Percentiles rank a stretch among this genome's conserved stretches.
These are phyloP conservation scores for Krasilnikovozyma curviuscula DNA, from an alignment of 768 basidiomycete species.

Conservation along the genomic window DNA sequence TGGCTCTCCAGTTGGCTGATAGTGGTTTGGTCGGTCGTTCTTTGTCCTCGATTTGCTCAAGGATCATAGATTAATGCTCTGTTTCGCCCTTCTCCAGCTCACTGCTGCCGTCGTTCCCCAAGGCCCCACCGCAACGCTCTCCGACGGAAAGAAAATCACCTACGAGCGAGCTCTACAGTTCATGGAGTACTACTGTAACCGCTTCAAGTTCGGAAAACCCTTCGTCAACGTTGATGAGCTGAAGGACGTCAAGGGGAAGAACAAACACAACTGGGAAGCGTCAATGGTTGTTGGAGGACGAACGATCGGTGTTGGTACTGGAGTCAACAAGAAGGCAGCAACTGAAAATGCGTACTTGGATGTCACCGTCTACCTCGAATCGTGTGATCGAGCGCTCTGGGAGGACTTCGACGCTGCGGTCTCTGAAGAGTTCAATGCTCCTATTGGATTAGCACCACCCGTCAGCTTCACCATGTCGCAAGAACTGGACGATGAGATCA, in stretches of 20 bases:
- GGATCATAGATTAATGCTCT: no score
- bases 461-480: conserved; percentile 48
- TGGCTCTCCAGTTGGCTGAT: no score
- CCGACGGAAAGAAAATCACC: conserved; percentile 43
- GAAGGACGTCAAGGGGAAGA: conserved; percentile 9
- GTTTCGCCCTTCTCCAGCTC: no score
- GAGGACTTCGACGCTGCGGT: conserved; percentile 39
- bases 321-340: conserved; percentile 49
- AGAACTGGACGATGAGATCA: conserved; percentile 46
- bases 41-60: no score
- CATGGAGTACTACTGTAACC: conserved; percentile 85
- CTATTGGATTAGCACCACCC: conserved; percentile 46
- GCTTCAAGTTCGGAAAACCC: conserved; percentile 53
- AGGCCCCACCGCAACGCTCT: conserved; percentile 29
- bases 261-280: conserved; percentile 16
- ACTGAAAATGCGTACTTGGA: conserved; percentile 61
- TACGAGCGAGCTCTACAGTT: conserved; percentile 64
- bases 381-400: conserved; percentile 68
- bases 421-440: conserved; percentile 43
- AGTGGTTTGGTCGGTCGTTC: no score
- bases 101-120: background rate
- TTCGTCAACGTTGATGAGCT: conserved; percentile 34
- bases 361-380: conserved; percentile 66
- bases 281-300: conserved; percentile 52
- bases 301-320: conserved; percentile 62